Conservation (phyloP, 169 alveolate genomes). For the Plasmodium adleri region DNA sequence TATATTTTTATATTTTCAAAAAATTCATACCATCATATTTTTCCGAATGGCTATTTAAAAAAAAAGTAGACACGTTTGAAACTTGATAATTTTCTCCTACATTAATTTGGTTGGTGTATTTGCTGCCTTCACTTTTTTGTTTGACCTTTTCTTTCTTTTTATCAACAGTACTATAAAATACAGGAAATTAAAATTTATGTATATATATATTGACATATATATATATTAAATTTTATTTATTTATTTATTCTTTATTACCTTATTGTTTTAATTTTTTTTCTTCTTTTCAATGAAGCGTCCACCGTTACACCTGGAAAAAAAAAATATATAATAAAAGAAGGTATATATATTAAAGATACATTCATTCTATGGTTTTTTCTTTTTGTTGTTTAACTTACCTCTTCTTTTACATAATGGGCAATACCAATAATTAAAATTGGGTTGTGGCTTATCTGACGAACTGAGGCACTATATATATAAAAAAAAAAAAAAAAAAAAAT, state of each 20-base stretch:
- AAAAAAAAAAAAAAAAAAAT: neutral
- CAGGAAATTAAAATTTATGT: neutral
- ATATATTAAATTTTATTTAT: neutral
- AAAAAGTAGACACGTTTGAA: conserved; percentile 89
- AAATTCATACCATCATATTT: conserved; percentile 52
- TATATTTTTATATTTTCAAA: too few species aligned
- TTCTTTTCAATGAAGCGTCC: conserved; percentile 28
- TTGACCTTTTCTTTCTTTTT: conserved; percentile 79
- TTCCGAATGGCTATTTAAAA: conserved; percentile 82
- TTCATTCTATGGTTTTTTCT: too few species aligned
- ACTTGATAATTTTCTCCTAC: conserved; percentile 90
- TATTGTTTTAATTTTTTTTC: conserved; percentile 38
- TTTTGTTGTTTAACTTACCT: neutral
- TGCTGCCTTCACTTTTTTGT: conserved; percentile 85
- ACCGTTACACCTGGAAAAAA: conserved; percentile 27
- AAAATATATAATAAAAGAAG: neutral
- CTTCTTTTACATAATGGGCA: conserved; percentile 52
- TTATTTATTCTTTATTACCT: conserved; percentile 3
- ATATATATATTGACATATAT: neutral
- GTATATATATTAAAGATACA: too few species aligned
- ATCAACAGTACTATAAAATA: conserved; percentile 26
- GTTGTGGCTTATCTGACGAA: conserved; percentile 33
- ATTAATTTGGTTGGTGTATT: conserved; percentile 82
- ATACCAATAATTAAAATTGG: conserved; percentile 44
- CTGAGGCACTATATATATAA: conserved; percentile 36